Percentiles rank a stretch among this genome's conserved stretches.
Evolutionary conservation across 2,329 filamentous ascomycete genomes (phyloP).

Genomic region (Pseudonectria foliicola): DNA sequence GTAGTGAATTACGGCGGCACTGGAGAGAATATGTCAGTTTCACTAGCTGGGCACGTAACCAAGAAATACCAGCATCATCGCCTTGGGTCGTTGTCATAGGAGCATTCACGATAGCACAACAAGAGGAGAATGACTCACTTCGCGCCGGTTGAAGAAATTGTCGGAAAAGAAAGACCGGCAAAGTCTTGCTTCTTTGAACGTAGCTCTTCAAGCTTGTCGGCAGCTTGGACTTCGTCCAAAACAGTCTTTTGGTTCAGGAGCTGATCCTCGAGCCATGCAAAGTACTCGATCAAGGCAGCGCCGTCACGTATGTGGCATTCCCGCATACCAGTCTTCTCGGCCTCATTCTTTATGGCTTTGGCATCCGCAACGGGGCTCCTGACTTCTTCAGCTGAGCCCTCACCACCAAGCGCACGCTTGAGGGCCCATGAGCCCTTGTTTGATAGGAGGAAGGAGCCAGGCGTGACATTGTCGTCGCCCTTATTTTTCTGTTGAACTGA

Average conservation of each 20-base stretch:
- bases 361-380: slow-evolving; percentile 83
- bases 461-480: slow-evolving; percentile 20
- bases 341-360: slow-evolving; percentile 90
- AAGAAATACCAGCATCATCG: too few relatives aligned
- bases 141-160: slow-evolving; percentile 88
- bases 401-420: slow-evolving; percentile 76
- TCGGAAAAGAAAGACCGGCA: slow-evolving; percentile 87
- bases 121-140: slow-evolving; percentile 40
- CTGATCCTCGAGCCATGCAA: slow-evolving; percentile 93
- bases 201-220: slow-evolving; percentile 78
- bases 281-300: slow-evolving; percentile 83
- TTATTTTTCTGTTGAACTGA: slow-evolving; percentile 33
- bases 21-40: slow-evolving; percentile 30
- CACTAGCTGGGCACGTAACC: too few relatives aligned
- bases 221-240: slow-evolving; percentile 84
- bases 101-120: neutral
- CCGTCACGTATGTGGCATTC: slow-evolving; percentile 91
- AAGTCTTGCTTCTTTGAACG: slow-evolving; percentile 65
- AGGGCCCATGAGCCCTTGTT: slow-evolving; percentile 91
- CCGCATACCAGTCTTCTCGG: slow-evolving; percentile 86
- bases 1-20: slow-evolving; percentile 95
- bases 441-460: slow-evolving; percentile 73
- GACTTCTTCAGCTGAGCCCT: slow-evolving; percentile 75
- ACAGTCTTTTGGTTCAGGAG: slow-evolving; percentile 63
- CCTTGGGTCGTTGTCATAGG: neutral